Evolutionary conservation across 2,329 filamentous ascomycete genomes (phyloP), one percentile per base, ranked within the genome.

Genomic region (Botryosphaeria dothidea): DNA sequence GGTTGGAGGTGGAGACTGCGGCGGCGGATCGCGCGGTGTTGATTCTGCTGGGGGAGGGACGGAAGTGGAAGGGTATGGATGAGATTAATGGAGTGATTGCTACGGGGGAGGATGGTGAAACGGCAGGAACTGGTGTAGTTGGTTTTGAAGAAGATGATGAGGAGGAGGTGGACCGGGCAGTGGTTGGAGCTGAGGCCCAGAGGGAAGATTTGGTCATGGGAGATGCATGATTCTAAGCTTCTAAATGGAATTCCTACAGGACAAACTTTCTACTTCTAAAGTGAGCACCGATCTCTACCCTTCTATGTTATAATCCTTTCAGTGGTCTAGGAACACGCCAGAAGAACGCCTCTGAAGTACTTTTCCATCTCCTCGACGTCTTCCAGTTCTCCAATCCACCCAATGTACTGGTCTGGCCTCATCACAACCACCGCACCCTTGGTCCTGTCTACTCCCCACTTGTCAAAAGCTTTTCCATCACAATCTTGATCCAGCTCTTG

Each of bases 1-100:
- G 69, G 57, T 66, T 78, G 38, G 75, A 78, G 64, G 76, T 78
- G 3, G 77, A 79, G 71, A 77, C 75, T 9, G 74, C 75, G 43
- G 78, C 77, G 60, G 77, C 79, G 27, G 77, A 72, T 71, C 67
- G 67, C 52, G 75, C 73, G n/a, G 61, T 54, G 46, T 11, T 51
- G 45, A 51, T 3, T 19, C 29, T 62, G 45, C 7, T 31, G 34
- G 29, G n/a, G 34, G 48, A 56, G 34, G 36, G 36, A n/a, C n/a
- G 17, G 17, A 48, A n/a, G 13, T 29, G 36, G 48, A 63, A 13
- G 25, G 36, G 27, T 13, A 15, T 25, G 48, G 61, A 19, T 21
- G 23, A 31, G 48, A 11, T 43, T 19, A 21, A 38, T 23, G 46
- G 13, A 3, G 1, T n/a, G 45, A 17, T 21, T 4, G 46, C 15